Conservation (phyloP, 164 flowering plant genomes). For the Nymphaea colorata region DNA sequence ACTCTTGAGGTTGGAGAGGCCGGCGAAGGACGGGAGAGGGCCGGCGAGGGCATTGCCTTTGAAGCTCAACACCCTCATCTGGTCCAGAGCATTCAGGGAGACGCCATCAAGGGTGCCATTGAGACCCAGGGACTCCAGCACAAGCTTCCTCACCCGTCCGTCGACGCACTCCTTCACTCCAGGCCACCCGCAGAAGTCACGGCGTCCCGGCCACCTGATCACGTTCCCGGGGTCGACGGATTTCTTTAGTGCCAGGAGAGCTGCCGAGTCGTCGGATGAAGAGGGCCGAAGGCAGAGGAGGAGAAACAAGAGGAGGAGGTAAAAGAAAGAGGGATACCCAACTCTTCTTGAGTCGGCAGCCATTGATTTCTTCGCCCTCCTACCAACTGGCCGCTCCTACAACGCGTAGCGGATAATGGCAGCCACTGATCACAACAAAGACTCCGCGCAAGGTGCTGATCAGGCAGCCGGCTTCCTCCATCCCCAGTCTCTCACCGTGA, state of each 20-base stretch:
- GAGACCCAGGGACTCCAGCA: conserved; percentile 43
- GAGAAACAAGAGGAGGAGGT: conserved; percentile 1
- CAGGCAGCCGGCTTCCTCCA: too few species aligned
- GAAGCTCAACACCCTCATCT: conserved; percentile 73
- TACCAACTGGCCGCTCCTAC: too few species aligned
- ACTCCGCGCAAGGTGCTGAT: too few species aligned
- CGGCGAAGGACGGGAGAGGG: conserved; percentile 51
- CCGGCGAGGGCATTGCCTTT: conserved; percentile 67
- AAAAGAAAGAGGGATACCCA: conserved; percentile 4
- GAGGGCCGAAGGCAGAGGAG: conserved; percentile 6
- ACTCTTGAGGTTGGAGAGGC: conserved; percentile 59
- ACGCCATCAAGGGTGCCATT: conserved; percentile 33
- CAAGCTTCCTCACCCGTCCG: conserved; percentile 73
- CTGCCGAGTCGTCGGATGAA: conserved; percentile 33
- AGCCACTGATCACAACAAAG: too few species aligned
- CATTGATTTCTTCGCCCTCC: conserved; percentile 1
- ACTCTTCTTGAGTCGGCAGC: background rate
- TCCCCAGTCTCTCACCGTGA: too few species aligned
- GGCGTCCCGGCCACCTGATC: conserved; percentile 30
- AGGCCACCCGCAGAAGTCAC: conserved; percentile 43
- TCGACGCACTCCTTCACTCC: conserved; percentile 57
- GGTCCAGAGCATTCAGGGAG: conserved; percentile 48
- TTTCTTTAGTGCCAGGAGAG: conserved; percentile 34
- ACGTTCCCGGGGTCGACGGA: conserved; percentile 31
- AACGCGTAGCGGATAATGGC: too few species aligned